Percentiles rank a stretch among this genome's conserved stretches.
Conservation (phyloP, 1,139 yeast species). For the Diutina ranongensis region DNA sequence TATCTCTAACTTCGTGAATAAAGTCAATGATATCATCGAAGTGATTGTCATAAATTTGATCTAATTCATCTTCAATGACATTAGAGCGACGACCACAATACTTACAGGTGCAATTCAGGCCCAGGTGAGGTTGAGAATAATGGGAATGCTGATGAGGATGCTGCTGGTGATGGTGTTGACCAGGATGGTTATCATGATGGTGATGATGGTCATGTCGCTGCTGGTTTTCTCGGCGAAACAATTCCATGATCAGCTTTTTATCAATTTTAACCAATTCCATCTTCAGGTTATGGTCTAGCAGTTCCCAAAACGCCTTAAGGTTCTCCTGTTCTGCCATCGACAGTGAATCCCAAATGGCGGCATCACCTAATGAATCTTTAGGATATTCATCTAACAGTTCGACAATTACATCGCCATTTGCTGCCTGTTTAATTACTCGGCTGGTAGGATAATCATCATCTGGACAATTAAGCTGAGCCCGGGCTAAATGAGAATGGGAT, state of each 20-base stretch:
- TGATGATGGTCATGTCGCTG: neutral
- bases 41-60: slow-evolving; percentile 40
- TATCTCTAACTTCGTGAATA: slow-evolving; percentile 27
- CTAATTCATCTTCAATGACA: slow-evolving; percentile 72
- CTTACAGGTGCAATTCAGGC: slow-evolving; percentile 33
- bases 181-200: slow-evolving; percentile 9
- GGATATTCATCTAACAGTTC: slow-evolving; percentile 29
- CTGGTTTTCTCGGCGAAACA: neutral
- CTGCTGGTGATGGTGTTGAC: slow-evolving; percentile 7
- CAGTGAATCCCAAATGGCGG: slow-evolving; percentile 1
- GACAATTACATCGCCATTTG: slow-evolving; percentile 67
- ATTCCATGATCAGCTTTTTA: neutral
- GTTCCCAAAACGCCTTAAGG: slow-evolving; percentile 1
- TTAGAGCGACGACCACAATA: slow-evolving; percentile 70
- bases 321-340: neutral
- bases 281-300: slow-evolving; percentile 7
- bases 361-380: neutral
- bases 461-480: slow-evolving; percentile 31
- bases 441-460: slow-evolving; percentile 61
- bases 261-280: slow-evolving; percentile 4
- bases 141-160: neutral
- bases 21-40: slow-evolving; percentile 36
- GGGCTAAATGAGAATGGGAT: neutral
- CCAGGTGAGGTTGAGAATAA: neutral
- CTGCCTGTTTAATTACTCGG: slow-evolving; percentile 58